Evolutionary conservation across 2,329 filamentous ascomycete genomes (phyloP).

Genomic region (Fusarium sacchari): DNA sequence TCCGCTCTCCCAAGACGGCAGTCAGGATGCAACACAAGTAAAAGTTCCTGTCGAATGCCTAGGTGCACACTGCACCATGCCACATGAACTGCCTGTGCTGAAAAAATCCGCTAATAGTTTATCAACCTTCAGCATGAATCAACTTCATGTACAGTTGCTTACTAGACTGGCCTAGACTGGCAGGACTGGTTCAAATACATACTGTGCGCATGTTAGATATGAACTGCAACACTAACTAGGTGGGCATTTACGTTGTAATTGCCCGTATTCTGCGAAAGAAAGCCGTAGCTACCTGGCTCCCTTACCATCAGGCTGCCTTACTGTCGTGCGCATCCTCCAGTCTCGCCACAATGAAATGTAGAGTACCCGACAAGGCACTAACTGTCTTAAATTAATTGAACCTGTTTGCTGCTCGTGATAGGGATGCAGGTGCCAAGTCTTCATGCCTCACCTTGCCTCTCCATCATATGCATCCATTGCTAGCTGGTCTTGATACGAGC

Average conservation of each 20-base stretch:
- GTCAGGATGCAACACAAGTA: background rate
- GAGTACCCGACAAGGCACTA: background rate
- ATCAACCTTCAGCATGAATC: background rate
- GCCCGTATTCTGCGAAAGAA: background rate
- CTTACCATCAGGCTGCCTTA: background rate
- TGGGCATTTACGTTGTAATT: background rate
- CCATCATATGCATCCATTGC: background rate
- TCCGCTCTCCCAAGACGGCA: conserved; percentile 8
- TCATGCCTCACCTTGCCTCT: background rate
- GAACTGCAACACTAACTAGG: background rate
- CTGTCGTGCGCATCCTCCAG: background rate
- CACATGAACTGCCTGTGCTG: conserved; percentile 8
- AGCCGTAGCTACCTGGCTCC: background rate
- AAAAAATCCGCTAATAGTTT: background rate
- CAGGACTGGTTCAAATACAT: background rate
- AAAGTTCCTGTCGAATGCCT: background rate
- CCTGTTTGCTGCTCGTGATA: background rate
- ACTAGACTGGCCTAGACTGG: too few species aligned
- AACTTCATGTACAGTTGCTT: background rate
- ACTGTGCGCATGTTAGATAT: background rate
- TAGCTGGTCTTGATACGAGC: background rate
- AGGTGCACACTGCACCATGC: conserved; percentile 15
- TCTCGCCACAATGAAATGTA: background rate
- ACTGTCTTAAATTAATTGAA: background rate
- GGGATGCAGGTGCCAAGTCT: background rate